Conservation (phyloP, 2,329 filamentous ascomycete genomes). For the Colletotrichum caudatum region DNA sequence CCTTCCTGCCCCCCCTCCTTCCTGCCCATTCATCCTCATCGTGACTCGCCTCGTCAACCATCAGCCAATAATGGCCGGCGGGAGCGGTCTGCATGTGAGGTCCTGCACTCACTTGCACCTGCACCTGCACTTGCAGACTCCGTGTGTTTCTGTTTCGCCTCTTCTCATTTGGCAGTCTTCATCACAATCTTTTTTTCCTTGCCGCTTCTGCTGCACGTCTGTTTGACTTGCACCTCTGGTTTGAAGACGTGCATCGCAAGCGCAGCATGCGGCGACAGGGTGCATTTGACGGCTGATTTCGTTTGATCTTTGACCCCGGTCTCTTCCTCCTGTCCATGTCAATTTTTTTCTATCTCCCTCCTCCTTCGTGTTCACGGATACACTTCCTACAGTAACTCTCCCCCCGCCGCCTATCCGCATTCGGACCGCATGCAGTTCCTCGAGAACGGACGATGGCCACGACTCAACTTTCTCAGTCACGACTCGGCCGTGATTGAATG, state of each 20-base stretch:
- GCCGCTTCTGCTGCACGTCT: conserved; percentile 33
- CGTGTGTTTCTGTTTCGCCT: conserved; percentile 35
- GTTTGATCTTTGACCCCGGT: conserved; percentile 15
- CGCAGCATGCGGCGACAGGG: conserved; percentile 35
- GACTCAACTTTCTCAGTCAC: conserved; percentile 33
- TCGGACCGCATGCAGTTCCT: background rate
- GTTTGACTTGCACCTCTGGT: conserved; percentile 36
- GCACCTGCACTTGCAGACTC: conserved; percentile 6
- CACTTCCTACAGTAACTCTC: background rate
- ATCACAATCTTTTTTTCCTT: conserved; percentile 24
- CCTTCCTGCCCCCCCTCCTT: conserved; percentile 4
- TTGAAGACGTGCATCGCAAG: conserved; percentile 36
- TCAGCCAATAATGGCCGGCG: conserved; percentile 28
- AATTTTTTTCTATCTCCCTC: background rate
- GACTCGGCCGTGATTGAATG: conserved; percentile 29
- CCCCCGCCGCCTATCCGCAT: background rate
- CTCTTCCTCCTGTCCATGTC: background rate
- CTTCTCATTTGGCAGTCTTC: conserved; percentile 20
- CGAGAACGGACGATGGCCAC: conserved; percentile 10
- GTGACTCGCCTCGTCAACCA: conserved; percentile 6
- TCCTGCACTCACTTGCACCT: conserved; percentile 15
- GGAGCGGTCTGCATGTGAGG: conserved; percentile 32
- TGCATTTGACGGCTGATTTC: conserved; percentile 29
- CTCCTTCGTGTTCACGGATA: background rate
- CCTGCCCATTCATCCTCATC: conserved; percentile 11